A percentile compares a stretch with the other conserved stretches of the same genome.
phyloP scores from a whole-genome alignment of 1,284 basidiomycete genomes.

The Takashimella koratensis region DNA sequence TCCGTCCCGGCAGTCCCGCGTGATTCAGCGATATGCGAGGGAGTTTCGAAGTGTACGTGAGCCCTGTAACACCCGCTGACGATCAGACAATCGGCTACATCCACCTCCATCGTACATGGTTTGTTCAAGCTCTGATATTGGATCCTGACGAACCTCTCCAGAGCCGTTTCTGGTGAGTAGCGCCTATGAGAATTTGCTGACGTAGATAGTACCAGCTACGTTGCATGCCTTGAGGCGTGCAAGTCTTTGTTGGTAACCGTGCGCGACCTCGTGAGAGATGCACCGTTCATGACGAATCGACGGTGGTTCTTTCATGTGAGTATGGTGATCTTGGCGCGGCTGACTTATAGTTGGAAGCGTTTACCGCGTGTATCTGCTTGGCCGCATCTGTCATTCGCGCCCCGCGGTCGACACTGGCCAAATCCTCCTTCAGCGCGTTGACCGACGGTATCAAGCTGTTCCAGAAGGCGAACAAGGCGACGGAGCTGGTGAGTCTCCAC shows the following conservation, averaged over 20 bases:
- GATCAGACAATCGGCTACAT: conserved; percentile 6
- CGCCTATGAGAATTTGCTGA: too few relatives aligned
- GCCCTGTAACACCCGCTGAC: neutral
- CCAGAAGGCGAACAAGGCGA: too few relatives aligned
- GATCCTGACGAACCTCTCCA: conserved; percentile 23
- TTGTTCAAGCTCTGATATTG: conserved; percentile 24
- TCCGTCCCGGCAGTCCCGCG: conserved; percentile 2
- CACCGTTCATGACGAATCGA: too few relatives aligned
- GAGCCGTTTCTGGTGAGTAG: conserved; percentile 13
- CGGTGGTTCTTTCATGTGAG: too few relatives aligned
- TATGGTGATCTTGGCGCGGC: too few relatives aligned
- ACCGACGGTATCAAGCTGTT: too few relatives aligned
- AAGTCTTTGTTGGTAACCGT: conserved; percentile 12
- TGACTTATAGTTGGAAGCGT: too few relatives aligned
- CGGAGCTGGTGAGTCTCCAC: too few relatives aligned
- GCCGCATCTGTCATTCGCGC: too few relatives aligned
- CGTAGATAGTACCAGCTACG: conserved; percentile 17
- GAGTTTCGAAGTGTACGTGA: conserved; percentile 7
- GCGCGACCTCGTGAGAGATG: conserved; percentile 4
- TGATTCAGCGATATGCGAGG: conserved; percentile 4
- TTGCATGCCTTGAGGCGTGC: conserved; percentile 23
- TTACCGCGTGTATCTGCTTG: too few relatives aligned
- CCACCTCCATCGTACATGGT: conserved; percentile 27
- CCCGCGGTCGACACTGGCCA: too few relatives aligned
- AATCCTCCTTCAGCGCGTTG: too few relatives aligned